Evolutionary conservation across 2,329 filamentous ascomycete genomes (phyloP).

Genomic region (Pseudogymnoascus sp.): DNA sequence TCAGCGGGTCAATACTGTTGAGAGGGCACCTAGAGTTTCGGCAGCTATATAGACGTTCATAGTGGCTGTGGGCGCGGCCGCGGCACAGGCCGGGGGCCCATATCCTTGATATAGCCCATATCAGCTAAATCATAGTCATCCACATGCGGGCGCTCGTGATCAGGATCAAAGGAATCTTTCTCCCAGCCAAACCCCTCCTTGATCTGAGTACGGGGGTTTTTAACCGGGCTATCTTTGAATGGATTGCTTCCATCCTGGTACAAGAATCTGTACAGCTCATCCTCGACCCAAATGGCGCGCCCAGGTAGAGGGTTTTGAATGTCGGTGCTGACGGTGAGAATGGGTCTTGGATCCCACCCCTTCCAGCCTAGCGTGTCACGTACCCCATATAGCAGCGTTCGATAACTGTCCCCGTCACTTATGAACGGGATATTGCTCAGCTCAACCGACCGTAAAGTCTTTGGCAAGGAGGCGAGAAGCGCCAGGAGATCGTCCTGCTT

Average conservation of each 20-base stretch:
- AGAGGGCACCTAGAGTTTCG: too few species aligned
- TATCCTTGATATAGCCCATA: background rate
- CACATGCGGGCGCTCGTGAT: background rate
- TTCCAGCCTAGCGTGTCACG: conserved; percentile 17
- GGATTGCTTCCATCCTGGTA: conserved; percentile 21
- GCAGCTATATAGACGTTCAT: too few species aligned
- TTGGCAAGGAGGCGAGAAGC: conserved; percentile 24
- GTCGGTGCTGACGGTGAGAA: conserved; percentile 8
- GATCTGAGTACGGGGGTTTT: background rate
- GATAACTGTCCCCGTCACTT: conserved; percentile 7
- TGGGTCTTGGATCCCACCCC: conserved; percentile 11
- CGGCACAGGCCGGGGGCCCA: too few species aligned
- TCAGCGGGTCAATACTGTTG: too few species aligned
- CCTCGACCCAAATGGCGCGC: background rate
- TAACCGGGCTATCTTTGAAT: conserved; percentile 6
- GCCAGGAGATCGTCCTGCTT: conserved; percentile 22
- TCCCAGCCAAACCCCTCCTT: background rate
- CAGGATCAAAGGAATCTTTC: background rate
- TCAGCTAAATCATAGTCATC: background rate
- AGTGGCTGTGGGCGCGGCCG: too few species aligned
- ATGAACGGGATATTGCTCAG: conserved; percentile 28
- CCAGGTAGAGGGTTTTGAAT: conserved; percentile 8
- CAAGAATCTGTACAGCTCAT: conserved; percentile 15
- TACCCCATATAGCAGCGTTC: conserved; percentile 18
- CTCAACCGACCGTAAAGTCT: conserved; percentile 25